Evolutionary conservation across 768 basidiomycete genomes (phyloP).

Genomic region (Suillus spraguei): DNA sequence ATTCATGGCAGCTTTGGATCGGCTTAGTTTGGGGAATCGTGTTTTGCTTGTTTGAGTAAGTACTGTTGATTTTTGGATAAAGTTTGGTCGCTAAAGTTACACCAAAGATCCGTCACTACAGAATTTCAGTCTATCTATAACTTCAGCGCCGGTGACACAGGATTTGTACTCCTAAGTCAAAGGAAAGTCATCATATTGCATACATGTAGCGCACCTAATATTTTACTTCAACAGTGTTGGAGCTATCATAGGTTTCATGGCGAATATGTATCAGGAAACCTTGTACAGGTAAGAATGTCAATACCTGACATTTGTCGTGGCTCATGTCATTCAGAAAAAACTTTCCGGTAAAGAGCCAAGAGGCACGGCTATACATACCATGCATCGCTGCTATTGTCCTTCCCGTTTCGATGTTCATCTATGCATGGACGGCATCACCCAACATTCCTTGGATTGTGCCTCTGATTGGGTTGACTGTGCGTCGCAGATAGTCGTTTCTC

Average conservation of each 20-base stretch:
- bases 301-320: slow-evolving; percentile 8
- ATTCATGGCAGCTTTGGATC: slow-evolving; percentile 52
- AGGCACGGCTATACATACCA: slow-evolving; percentile 61
- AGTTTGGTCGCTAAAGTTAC: background rate
- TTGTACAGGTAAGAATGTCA: slow-evolving; percentile 44
- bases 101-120: slow-evolving; percentile 50
- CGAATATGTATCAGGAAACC: slow-evolving; percentile 49
- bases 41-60: slow-evolving; percentile 64
- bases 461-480: slow-evolving; percentile 24
- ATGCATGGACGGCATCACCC: slow-evolving; percentile 65
- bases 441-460: slow-evolving; percentile 61
- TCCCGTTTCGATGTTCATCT: slow-evolving; percentile 66
- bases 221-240: slow-evolving; percentile 47
- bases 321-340: slow-evolving; percentile 30
- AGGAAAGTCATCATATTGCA: slow-evolving; percentile 38
- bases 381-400: slow-evolving; percentile 56
- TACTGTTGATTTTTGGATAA: background rate
- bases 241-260: slow-evolving; percentile 44
- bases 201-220: slow-evolving; percentile 5
- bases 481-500: slow-evolving; percentile 1
- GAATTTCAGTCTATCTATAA: slow-evolving; percentile 58
- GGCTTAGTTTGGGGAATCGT: slow-evolving; percentile 77
- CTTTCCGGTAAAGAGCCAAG: slow-evolving; percentile 37
- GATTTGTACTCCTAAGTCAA: slow-evolving; percentile 57
- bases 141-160: slow-evolving; percentile 62